These are phyloP conservation scores for Malus hybrid DNA, from an alignment of 331 rosid species.

Conservation along the genomic window DNA sequence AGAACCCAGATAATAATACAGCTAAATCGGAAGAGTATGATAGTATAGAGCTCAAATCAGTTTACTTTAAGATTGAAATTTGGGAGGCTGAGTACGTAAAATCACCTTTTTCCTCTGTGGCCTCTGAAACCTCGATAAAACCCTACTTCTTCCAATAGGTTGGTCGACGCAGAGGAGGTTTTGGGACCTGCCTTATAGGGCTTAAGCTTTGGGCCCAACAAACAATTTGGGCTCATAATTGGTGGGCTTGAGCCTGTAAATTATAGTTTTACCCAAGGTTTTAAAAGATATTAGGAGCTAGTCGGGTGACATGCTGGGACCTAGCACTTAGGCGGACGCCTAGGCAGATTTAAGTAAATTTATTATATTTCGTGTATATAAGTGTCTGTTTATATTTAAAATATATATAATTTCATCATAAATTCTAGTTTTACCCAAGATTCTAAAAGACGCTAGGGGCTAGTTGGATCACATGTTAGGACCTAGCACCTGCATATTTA, in stretches of 20 bases:
- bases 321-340: too few species aligned
- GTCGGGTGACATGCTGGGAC: too few species aligned
- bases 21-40: background rate
- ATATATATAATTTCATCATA: too few species aligned
- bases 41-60: background rate
- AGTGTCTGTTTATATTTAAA: too few species aligned
- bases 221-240: too few species aligned
- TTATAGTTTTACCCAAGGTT: too few species aligned
- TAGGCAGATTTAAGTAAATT: too few species aligned
- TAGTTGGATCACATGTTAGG: accelerated
- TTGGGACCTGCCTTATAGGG: background rate
- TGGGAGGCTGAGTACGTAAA: background rate
- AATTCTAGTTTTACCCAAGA: too few species aligned
- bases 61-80: background rate
- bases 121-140: conserved; percentile 3
- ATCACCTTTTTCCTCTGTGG: background rate
- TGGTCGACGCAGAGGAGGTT: background rate
- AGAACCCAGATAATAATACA: too few species aligned
- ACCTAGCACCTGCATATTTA: too few species aligned
- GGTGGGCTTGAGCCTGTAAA: too few species aligned
- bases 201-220: background rate
- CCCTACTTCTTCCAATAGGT: background rate
- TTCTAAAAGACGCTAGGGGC: accelerated
- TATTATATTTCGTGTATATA: too few species aligned
- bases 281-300: accelerated